phyloP scores from a whole-genome alignment of 2,329 filamentous ascomycete species.

The Ophiostoma perfectum region DNA sequence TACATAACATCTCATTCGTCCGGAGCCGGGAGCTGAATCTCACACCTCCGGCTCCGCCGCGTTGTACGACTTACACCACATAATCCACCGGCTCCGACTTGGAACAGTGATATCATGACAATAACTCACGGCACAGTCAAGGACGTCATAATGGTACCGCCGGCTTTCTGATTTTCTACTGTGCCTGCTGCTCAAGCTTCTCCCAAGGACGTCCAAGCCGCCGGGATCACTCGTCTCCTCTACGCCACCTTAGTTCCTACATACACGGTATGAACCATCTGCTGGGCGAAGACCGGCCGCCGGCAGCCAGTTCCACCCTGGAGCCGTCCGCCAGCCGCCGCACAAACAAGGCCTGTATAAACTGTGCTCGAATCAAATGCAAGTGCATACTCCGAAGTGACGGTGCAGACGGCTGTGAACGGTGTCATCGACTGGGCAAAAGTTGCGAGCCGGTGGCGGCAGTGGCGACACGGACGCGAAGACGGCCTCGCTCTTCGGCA shows the following conservation, averaged over 20 bases:
- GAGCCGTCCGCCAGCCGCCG: background rate
- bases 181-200: background rate
- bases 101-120: background rate
- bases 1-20: background rate
- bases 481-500: background rate
- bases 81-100: background rate
- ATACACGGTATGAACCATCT: background rate
- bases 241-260: background rate
- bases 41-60: background rate
- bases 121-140: background rate
- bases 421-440: background rate
- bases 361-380: background rate
- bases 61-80: background rate
- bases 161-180: background rate
- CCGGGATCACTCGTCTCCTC: background rate
- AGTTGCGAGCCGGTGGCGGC: background rate
- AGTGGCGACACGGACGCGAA: background rate
- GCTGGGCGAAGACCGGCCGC: background rate
- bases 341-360: background rate
- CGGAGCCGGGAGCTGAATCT: background rate
- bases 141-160: background rate
- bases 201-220: conserved; percentile 1
- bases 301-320: background rate
- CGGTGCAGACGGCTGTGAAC: background rate
- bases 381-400: background rate